Evolutionary conservation across 306 rosid species (phyloP).

Genomic region (Gillenia trifoliata): DNA sequence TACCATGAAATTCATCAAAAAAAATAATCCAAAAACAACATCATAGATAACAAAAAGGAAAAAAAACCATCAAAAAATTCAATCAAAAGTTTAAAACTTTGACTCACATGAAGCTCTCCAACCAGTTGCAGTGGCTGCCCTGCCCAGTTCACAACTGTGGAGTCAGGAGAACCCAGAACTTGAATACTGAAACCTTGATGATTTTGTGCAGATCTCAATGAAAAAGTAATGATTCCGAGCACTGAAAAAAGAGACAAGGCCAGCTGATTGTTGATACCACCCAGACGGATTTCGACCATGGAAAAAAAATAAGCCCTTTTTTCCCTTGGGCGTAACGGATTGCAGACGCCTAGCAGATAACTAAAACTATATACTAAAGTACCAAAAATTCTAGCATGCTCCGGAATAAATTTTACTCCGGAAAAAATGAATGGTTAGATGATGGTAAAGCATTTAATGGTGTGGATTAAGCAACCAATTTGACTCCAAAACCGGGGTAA

Average conservation of each 20-base stretch:
- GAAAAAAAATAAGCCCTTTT: neutral
- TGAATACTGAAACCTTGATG: conserved; percentile 17
- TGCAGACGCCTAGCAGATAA: neutral
- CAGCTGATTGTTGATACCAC: conserved; percentile 33
- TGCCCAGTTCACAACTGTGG: neutral
- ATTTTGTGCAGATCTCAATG: conserved; percentile 38
- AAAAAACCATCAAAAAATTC: conserved; percentile 18
- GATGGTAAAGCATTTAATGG: no score
- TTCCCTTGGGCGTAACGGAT: conserved; percentile 7
- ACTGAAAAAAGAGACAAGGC: conserved; percentile 24
- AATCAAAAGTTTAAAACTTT: neutral
- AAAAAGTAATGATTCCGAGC: conserved; percentile 8
- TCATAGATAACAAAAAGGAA: conserved; percentile 1
- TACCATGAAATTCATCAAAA: conserved; percentile 1
- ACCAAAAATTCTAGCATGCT: no score
- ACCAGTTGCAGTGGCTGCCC: neutral
- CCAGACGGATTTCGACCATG: conserved; percentile 30
- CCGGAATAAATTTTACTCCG: no score
- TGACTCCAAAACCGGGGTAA: no score
- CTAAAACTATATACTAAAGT: neutral
- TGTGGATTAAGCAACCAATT: no score
- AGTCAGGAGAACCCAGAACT: conserved; percentile 20
- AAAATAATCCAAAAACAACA: conserved; percentile 12
- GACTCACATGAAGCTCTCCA: conserved; percentile 19
- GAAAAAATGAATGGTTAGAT: no score